Evolutionary conservation across 2,329 filamentous ascomycete species (phyloP).

Genomic region (Neonectria hederae): DNA sequence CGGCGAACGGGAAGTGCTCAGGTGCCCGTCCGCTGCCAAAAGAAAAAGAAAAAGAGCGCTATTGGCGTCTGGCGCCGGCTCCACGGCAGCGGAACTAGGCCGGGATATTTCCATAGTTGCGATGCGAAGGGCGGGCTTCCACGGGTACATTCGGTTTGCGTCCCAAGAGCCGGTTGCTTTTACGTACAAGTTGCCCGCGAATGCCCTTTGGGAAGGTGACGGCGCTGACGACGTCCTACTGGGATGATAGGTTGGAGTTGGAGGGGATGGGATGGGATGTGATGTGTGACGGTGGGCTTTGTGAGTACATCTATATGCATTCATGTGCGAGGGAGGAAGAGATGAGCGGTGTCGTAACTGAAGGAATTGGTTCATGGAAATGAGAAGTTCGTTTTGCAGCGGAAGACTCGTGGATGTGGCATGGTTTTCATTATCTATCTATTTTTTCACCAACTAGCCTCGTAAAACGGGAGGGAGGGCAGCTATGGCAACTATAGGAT

Average conservation of each 20-base stretch:
- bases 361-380: too few species aligned
- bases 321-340: too few species aligned
- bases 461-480: not conserved
- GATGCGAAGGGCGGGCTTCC: not conserved
- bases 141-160: constrained; percentile 6
- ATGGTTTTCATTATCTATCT: not conserved
- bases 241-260: too few species aligned
- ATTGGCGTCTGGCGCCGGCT: not conserved
- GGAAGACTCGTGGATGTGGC: not conserved
- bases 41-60: not conserved
- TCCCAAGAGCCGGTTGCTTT: not conserved
- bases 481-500: constrained; percentile 36
- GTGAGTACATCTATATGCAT: not conserved
- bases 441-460: not conserved
- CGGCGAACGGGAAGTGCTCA: not conserved
- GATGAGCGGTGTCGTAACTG: too few species aligned
- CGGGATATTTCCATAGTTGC: not conserved
- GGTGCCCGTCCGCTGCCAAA: not conserved
- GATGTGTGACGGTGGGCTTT: not conserved
- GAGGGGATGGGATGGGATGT: too few species aligned
- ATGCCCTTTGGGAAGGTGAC: constrained; percentile 24
- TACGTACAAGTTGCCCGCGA: not conserved
- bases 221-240: not conserved
- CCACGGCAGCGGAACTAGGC: constrained; percentile 5
- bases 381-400: not conserved